Evolutionary conservation across 306 rosid species (phyloP), one percentile per base, ranked within the genome.

Genomic region (Prunus mongolica): DNA sequence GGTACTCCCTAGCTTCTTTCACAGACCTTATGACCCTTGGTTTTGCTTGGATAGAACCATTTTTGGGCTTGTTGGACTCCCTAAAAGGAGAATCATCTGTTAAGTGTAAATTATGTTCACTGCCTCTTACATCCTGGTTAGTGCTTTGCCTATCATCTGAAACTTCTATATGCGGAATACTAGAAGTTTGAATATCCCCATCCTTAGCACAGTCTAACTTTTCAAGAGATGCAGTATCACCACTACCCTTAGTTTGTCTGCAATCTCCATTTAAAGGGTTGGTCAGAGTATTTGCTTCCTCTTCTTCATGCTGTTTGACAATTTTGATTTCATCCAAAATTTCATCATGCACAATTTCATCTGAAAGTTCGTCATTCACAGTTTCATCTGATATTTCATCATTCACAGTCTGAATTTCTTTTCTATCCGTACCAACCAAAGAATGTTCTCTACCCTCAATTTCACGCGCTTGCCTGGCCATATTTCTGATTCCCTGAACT

Each of bases 1-100:
- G 96, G 83, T 88, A 95, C 69, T 91, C 91, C 81, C 88, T 84
- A 28, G 98, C 98, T 87, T 95, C 98, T 81, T 84, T 89, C 83
- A 95, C 92, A 44, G 97, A 88, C 71, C 83, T 80, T 77, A 95
- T 92, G 85, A 95, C 75, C 80, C 88, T 82, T 18, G 88, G 92
- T 81, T 84, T 89, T 67, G 45, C 82, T 78, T 75, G 76, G 54
- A 30, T 28, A 28, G 80, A 74, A 81, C 74, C 79, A 72, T 67
- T 83, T 47, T 80, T 73, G 68, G 81, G 52, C 71, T 73, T 54
- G 15, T 63, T 20, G 4, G 89, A 80, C 73, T 89, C 86, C 74
- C 76, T 80, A 77, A 65, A 22, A 27, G 83, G 69, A 65, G 80
- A 63, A 76, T 65, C 18, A 41, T 86, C 82, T 79, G 76, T 50